Conservation (phyloP, 768 basidiomycete genomes). For the Mycena haematopus region DNA sequence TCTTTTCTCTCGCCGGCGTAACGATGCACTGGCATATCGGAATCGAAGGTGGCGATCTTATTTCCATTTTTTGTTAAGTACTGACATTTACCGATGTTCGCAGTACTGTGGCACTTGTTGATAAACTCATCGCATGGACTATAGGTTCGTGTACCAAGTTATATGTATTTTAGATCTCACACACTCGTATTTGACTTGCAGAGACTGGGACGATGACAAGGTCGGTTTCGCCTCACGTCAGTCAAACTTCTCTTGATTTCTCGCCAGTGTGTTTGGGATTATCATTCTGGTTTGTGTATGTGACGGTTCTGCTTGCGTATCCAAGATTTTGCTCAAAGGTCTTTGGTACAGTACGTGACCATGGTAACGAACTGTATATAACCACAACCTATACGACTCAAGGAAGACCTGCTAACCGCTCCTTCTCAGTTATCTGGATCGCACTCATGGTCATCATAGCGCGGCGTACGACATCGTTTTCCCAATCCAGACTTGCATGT, state of each 20-base stretch:
- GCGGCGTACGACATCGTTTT: background rate
- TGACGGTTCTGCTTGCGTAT: background rate
- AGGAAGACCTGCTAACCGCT: background rate
- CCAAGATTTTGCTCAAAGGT: background rate
- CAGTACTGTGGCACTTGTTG: conserved; percentile 1
- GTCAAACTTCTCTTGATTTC: background rate
- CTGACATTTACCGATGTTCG: background rate
- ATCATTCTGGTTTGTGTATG: background rate
- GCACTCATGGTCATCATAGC: background rate
- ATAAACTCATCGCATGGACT: conserved; percentile 10
- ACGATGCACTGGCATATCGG: background rate
- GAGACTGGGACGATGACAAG: conserved; percentile 5
- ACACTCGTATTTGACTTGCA: background rate
- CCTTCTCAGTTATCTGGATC: background rate
- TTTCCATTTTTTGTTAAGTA: no score
- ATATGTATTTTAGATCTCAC: background rate
- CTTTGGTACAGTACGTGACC: background rate
- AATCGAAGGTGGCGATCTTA: background rate
- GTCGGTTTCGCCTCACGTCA: background rate
- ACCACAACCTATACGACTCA: background rate
- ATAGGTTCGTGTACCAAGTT: background rate
- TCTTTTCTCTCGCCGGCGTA: background rate
- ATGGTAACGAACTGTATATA: background rate
- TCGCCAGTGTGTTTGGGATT: background rate
- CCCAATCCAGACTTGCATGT: background rate